These are phyloP conservation scores for Sutorius australiensis DNA, from an alignment of 768 basidiomycete species.

Conservation along the genomic window DNA sequence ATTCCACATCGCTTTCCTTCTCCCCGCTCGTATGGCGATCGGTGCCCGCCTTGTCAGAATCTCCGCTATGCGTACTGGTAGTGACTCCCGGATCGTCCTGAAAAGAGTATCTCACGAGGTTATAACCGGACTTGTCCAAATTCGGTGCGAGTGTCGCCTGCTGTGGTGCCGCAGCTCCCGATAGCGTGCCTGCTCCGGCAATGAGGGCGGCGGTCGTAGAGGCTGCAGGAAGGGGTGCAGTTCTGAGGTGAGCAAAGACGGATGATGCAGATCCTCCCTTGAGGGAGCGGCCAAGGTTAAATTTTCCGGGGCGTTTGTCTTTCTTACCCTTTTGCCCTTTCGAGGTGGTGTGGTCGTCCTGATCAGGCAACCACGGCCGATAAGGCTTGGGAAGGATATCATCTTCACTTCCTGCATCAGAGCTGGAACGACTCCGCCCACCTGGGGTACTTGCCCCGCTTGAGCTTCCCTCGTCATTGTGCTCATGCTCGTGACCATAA, in stretches of 20 bases:
- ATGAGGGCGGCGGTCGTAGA: slow-evolving; percentile 54
- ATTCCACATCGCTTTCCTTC: slow-evolving; percentile 9
- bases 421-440: slow-evolving; percentile 19
- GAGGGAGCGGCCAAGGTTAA: slow-evolving; percentile 15
- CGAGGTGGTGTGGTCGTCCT: slow-evolving; percentile 4
- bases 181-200: slow-evolving; percentile 61
- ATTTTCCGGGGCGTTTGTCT: background rate
- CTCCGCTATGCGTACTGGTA: slow-evolving; percentile 3
- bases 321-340: background rate
- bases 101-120: slow-evolving; percentile 51
- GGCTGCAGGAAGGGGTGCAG: slow-evolving; percentile 20
- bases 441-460: slow-evolving; percentile 22
- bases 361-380: slow-evolving; percentile 20
- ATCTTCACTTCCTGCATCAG: slow-evolving; percentile 19
- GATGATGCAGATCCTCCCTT: slow-evolving; percentile 26
- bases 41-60: slow-evolving; percentile 6
- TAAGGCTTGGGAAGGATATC: slow-evolving; percentile 15
- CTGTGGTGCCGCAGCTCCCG: slow-evolving; percentile 56
- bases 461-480: slow-evolving; percentile 27
- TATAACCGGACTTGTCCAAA: slow-evolving; percentile 59
- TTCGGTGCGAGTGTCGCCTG: slow-evolving; percentile 51
- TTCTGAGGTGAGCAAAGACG: slow-evolving; percentile 17
- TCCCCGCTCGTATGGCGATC: background rate
- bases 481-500: slow-evolving; percentile 39
- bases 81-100: slow-evolving; percentile 5